A percentile compares a stretch with the other conserved stretches of the same genome.
phyloP scores from a whole-genome alignment of 148 eudicot species.

The Fagopyrum tataricum region DNA sequence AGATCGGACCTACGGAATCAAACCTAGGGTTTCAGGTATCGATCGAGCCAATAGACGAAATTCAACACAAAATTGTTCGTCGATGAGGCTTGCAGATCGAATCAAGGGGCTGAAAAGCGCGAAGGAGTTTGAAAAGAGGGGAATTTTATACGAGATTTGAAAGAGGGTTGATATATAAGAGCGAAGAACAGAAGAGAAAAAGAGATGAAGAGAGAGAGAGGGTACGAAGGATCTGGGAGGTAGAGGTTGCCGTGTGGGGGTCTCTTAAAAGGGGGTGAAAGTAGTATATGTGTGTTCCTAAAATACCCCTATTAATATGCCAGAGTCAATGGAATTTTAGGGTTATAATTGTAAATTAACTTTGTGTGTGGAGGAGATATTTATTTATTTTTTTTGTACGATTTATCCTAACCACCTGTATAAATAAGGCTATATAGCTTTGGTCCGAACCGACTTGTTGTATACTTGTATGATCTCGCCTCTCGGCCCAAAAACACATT shows the following conservation, averaged over 20 bases:
- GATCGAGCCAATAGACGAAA: neutral
- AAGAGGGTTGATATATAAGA: conserved; percentile 8
- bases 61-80: neutral
- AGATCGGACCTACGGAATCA: conserved; percentile 1
- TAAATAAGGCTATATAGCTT: too few species aligned
- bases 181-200: conserved; percentile 7
- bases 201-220: conserved; percentile 1
- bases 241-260: neutral
- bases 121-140: conserved; percentile 6
- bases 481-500: too few species aligned
- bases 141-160: conserved; percentile 10
- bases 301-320: neutral
- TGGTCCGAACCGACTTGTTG: too few species aligned
- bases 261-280: conserved; percentile 1
- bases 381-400: too few species aligned
- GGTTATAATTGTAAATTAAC: neutral
- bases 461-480: too few species aligned
- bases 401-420: too few species aligned
- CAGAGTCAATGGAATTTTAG: neutral
- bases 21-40: conserved; percentile 5
- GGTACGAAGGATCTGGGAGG: neutral
- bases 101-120: neutral
- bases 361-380: neutral
- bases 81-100: neutral
- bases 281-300: neutral